Base-by-base conservation (phyloP, 768 basidiomycete genomes). In the Suillus weaverae region DNA sequence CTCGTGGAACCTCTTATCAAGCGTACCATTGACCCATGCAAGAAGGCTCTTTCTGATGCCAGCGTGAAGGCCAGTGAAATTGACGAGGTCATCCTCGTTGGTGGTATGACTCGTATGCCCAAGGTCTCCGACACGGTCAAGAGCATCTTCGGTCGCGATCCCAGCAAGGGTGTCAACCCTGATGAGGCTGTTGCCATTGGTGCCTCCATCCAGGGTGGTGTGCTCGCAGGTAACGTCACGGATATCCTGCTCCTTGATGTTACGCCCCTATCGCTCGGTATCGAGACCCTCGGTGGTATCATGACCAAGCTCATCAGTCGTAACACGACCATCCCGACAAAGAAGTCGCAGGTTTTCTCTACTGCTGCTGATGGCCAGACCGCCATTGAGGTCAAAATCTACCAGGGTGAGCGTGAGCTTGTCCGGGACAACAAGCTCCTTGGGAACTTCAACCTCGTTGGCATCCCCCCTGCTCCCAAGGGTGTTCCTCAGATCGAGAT, bases 301-400 rank as follows among this genome's bases (percentile, higher is more conserved):
- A 99, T 99, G 94, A 99, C 97, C 69, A 97, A 98, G 80, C 87
- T 99, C 51, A 99, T 99, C 80, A 90, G 85, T 74, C 91, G 97
- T 65, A 99, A 99, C 83, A 99, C 97, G 13, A 99, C 97, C 64
- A 99, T 99, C 79, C 97, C 97, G 5, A 98, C 97, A 70, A 99
- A 99, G 86, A 99, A 99, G 86, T 95, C 94, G 0, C 97, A 99
- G 78, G 92, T 91, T 51, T 99, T 99, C 86, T 99, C 97, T 5
- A 99, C 97, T 18, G 97, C 97, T 46, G 97, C 97, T 44, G 97
- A 99, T 67, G 97, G 97, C 61, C 97, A 99, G 80, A 97, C 92
- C n/a, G 96, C 97, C 43, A 98, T 99, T 69, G 96, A 99, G 78
- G 97, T 99, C 78, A 99, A 99, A 88, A 95, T 99, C 71, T 99